Base-by-base conservation (phyloP, 2,329 filamentous ascomycete species). In the Fusarium verticillioides region DNA sequence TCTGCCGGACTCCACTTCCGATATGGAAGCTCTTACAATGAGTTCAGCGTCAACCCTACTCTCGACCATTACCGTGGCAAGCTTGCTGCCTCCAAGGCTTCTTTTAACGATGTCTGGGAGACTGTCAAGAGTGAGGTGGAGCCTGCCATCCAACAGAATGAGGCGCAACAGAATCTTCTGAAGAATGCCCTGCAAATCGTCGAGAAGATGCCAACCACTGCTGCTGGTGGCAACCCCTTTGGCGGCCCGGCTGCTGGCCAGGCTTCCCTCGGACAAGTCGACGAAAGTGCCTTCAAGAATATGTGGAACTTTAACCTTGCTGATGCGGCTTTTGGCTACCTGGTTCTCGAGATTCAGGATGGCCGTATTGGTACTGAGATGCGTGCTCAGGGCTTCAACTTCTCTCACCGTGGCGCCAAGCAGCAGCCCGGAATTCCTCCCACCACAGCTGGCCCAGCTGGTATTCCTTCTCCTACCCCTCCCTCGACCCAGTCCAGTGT, bases 291-390 rank as follows among this genome's bases (percentile, higher is more conserved):
- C 3, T 99, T 99, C 89, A 99, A 99, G 87, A 99, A 99, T 82
- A 98, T 98, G 96, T 99, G 96, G 96, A 99, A 99, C 84, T 99
- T 99, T 85, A 98, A 98, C 83, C 84, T 99, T 75, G 96, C 96
- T 36, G 96, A 99, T 85, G 96, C 96, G 62, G 96, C 96, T 26
- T 99, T 98, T 81, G 96, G 96, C 69, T 99, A 95, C 87, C 87
- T 99, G 58, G 95, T 98, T 21, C 85, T 99, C 65, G 96, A 99
- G 82, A 92, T 99, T 68, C 96, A 99, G 80, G 94, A 95, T 79
- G 96, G 96, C 58, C 92, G 96, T 47, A 98, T 99, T 77, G 96
- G 95, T 52, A 99, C 96, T 0, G 96, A 99, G 84, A 99, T 99
- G 96, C 92, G 95, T 72, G 96, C 96, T 28, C 96, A 99, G 80